These are phyloP conservation scores for Scheffersomyces ergatensis DNA, from an alignment of 805 yeast species.

Conservation along the genomic window DNA sequence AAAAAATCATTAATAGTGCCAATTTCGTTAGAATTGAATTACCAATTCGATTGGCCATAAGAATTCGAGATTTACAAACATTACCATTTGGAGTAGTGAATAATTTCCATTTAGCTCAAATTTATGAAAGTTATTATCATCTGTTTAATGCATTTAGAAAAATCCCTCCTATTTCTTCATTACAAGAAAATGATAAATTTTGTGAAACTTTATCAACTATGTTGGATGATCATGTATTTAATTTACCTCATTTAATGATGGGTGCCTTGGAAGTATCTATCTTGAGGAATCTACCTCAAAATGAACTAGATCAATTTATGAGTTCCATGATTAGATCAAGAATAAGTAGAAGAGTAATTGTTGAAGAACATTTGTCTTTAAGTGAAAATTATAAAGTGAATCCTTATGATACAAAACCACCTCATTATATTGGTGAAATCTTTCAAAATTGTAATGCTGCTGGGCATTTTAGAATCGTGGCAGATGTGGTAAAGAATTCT, in stretches of 20 bases:
- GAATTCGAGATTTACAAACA: constrained; percentile 74
- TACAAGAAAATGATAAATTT: constrained; percentile 75
- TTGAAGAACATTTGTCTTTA: constrained; percentile 85
- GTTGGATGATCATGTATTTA: constrained; percentile 75
- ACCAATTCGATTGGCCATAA: constrained; percentile 78
- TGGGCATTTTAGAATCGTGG: constrained; percentile 61
- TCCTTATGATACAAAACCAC: constrained; percentile 47
- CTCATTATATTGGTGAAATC: constrained; percentile 71
- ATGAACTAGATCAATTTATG: constrained; percentile 68
- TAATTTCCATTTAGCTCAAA: constrained; percentile 82
- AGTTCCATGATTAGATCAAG: constrained; percentile 79
- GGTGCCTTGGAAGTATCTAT: constrained; percentile 84
- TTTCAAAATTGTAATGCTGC: constrained; percentile 75
- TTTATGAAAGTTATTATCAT: constrained; percentile 84
- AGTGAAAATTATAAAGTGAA: constrained; percentile 58
- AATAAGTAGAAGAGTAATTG: constrained; percentile 84
- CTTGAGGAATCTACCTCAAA: constrained; percentile 54
- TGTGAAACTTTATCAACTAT: constrained; percentile 61
- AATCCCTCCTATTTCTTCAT: constrained; percentile 60
- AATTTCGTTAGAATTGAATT: constrained; percentile 85
- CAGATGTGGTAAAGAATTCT: constrained; percentile 45
- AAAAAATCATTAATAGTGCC: constrained; percentile 78
- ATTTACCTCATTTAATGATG: constrained; percentile 87
- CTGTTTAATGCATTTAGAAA: constrained; percentile 84
- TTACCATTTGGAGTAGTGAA: constrained; percentile 82